Percentiles rank a stretch among this genome's conserved stretches.
These are phyloP conservation scores for Dittrichia graveolens DNA, from an alignment of 129 eudicot genomes.

Conservation along the genomic window DNA sequence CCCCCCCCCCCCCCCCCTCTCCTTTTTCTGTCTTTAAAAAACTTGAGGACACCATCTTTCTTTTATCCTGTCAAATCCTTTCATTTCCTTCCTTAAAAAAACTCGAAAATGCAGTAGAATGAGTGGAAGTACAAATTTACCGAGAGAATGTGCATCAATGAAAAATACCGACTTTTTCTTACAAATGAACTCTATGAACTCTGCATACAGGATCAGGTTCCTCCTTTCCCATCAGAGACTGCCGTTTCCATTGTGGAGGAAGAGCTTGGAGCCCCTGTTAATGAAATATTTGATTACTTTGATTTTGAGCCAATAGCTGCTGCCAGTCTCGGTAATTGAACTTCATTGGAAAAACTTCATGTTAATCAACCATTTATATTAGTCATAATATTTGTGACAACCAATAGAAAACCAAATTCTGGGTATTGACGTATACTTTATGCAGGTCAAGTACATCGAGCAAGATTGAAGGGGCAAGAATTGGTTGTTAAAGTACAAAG, in stretches of 20 bases:
- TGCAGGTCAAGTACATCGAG: constrained; percentile 99
- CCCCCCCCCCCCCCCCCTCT: too few relatives aligned
- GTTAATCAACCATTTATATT: constrained; percentile 20
- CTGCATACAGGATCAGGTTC: constrained; percentile 94
- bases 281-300: constrained; percentile 74
- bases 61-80: too few relatives aligned
- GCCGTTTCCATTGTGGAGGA: constrained; percentile 90
- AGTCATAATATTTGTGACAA: constrained; percentile 13
- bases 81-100: too few relatives aligned
- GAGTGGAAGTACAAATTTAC: too few relatives aligned
- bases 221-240: constrained; percentile 97
- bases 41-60: too few relatives aligned
- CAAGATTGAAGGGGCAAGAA: constrained; percentile 80
- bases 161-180: not conserved
- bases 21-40: too few relatives aligned
- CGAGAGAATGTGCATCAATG: not conserved
- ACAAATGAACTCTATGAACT: constrained; percentile 13
- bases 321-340: constrained; percentile 88
- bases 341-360: constrained; percentile 5
- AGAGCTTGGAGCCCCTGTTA: constrained; percentile 86
- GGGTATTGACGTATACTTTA: constrained; percentile 10
- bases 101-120: too few relatives aligned
- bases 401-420: constrained; percentile 10
- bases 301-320: constrained; percentile 98
- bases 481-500: constrained; percentile 94